Evolutionary conservation across 164 flowering plant species (phyloP).

Genomic region (Annona cherimola): DNA sequence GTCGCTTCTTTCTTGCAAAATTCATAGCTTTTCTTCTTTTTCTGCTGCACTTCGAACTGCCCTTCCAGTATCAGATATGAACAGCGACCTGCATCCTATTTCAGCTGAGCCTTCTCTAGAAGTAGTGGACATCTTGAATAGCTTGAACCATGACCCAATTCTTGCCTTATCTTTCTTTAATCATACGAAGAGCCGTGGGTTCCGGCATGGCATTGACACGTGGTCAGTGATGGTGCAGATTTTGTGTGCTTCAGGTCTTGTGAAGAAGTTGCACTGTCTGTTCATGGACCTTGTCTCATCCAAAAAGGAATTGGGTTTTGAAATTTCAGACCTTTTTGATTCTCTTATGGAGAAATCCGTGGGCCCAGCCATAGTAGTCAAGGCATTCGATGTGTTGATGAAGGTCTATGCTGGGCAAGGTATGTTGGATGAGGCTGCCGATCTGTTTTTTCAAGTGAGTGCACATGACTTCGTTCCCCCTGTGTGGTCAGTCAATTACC

Average conservation of each 20-base stretch:
- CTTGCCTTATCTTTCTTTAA: conserved; percentile 45
- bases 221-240: conserved; percentile 42
- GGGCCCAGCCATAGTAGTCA: conserved; percentile 13
- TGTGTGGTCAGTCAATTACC: conserved; percentile 50
- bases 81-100: conserved; percentile 9
- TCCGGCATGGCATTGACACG: conserved; percentile 32
- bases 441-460: conserved; percentile 30
- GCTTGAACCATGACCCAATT: conserved; percentile 39
- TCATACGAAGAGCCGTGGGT: conserved; percentile 40
- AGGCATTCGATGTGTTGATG: conserved; percentile 40
- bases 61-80: background rate
- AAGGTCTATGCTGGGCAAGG: conserved; percentile 42
- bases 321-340: conserved; percentile 37
- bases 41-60: conserved; percentile 8
- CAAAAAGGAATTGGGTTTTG: conserved; percentile 24
- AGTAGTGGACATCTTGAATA: conserved; percentile 32
- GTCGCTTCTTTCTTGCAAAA: conserved; percentile 6
- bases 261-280: conserved; percentile 37
- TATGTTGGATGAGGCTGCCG: conserved; percentile 63
- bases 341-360: conserved; percentile 23
- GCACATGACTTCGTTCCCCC: conserved; percentile 34
- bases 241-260: conserved; percentile 40
- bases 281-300: conserved; percentile 45
- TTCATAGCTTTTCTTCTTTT: conserved; percentile 3
- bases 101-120: background rate